A percentile compares a stretch with the other conserved stretches of the same genome.
Evolutionary conservation across 2,329 filamentous ascomycete species (phyloP).

Genomic region (Fusarium sororula): DNA sequence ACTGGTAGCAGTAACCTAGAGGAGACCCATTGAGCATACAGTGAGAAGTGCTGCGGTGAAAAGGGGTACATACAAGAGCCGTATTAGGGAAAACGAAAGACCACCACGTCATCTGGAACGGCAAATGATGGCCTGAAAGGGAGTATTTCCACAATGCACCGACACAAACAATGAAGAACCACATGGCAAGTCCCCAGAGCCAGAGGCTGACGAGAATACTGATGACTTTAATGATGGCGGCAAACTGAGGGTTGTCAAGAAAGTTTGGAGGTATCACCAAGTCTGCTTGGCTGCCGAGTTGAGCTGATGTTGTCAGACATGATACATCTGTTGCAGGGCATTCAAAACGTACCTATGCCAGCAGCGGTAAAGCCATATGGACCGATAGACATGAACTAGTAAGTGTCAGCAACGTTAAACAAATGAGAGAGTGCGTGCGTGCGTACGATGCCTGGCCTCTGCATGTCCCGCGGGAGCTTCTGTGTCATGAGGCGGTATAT

Average conservation of each 20-base stretch:
- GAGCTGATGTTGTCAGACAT: slow-evolving; percentile 45
- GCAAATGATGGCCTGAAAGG: slow-evolving; percentile 64
- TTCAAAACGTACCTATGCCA: slow-evolving; percentile 47
- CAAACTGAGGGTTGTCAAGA: slow-evolving; percentile 52
- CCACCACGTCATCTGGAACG: slow-evolving; percentile 88
- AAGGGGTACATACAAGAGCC: slow-evolving; percentile 58
- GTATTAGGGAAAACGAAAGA: slow-evolving; percentile 86
- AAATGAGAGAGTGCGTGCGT: slow-evolving; percentile 4
- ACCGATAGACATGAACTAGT: slow-evolving; percentile 80
- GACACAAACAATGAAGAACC: slow-evolving; percentile 85
- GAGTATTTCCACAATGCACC: slow-evolving; percentile 77
- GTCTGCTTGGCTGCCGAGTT: slow-evolving; percentile 55
- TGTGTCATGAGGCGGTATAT: slow-evolving; percentile 90
- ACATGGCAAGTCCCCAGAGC: slow-evolving; percentile 84
- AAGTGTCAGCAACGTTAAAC: background rate
- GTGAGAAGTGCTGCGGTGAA: background rate
- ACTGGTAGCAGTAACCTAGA: slow-evolving; percentile 73
- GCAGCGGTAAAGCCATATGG: slow-evolving; percentile 70
- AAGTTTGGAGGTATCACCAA: slow-evolving; percentile 56
- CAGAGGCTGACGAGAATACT: slow-evolving; percentile 74
- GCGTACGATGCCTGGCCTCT: slow-evolving; percentile 76
- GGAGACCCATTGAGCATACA: background rate
- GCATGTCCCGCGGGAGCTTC: slow-evolving; percentile 78
- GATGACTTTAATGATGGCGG: slow-evolving; percentile 57
- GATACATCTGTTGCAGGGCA: background rate